A percentile compares a stretch with the other conserved stretches of the same genome.
Evolutionary conservation across 768 basidiomycete species (phyloP).

Genomic region (Lepiota venenata): DNA sequence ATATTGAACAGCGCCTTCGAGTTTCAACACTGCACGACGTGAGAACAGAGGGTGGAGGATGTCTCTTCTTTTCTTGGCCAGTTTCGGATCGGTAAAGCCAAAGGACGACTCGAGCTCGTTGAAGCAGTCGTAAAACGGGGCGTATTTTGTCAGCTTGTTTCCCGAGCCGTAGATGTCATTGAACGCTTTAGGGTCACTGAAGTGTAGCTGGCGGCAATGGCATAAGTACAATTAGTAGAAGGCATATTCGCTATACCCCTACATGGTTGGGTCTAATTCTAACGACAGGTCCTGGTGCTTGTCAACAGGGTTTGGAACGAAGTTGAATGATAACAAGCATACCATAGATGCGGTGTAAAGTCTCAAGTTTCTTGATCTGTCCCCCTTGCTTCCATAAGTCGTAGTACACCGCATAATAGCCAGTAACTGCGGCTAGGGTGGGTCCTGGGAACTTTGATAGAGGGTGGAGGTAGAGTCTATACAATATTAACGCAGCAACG

Average conservation of each 20-base stretch:
- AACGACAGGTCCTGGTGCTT: conserved; percentile 30
- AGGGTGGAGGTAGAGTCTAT: conserved; percentile 23
- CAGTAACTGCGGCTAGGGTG: conserved; percentile 22
- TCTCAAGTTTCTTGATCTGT: conserved; percentile 23
- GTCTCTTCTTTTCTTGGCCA: conserved; percentile 24
- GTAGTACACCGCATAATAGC: conserved; percentile 25
- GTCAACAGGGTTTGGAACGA: background rate
- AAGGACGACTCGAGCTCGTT: conserved; percentile 24
- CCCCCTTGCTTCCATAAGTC: conserved; percentile 22
- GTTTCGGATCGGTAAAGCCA: conserved; percentile 20
- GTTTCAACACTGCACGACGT: conserved; percentile 26
- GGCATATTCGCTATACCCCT: background rate
- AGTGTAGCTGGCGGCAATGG: conserved; percentile 31
- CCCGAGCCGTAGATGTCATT: conserved; percentile 27
- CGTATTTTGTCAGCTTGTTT: conserved; percentile 25
- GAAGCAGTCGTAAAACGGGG: conserved; percentile 23
- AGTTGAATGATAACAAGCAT: background rate
- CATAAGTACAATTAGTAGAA: background rate
- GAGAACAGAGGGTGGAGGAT: conserved; percentile 30
- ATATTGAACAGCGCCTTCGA: conserved; percentile 25
- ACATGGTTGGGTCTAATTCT: conserved; percentile 36
- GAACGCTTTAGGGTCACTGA: conserved; percentile 30
- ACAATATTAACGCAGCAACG: background rate
- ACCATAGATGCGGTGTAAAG: conserved; percentile 25
- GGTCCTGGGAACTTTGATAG: conserved; percentile 26